A percentile compares a stretch with the other conserved stretches of the same genome.
Evolutionary conservation across 768 basidiomycete genomes (phyloP).

Genomic region (Leucosporidium creatinivorum): DNA sequence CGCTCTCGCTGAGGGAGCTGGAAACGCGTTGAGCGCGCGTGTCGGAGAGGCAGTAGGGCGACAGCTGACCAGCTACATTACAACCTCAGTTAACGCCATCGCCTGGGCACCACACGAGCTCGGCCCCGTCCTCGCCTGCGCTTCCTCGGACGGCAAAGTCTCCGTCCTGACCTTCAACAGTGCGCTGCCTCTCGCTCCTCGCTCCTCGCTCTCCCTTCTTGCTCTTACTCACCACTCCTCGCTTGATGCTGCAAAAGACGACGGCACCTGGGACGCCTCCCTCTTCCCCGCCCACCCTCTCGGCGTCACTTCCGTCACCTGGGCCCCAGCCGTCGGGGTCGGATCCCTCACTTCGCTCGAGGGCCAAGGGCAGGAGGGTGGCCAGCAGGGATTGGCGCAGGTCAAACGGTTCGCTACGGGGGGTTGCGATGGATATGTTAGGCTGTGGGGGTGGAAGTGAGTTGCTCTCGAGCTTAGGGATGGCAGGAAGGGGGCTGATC

Average conservation of each 20-base stretch:
- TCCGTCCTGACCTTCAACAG: constrained; percentile 96
- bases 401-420: constrained; percentile 91
- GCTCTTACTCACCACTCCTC: not conserved
- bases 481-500: not conserved
- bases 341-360: constrained; percentile 69
- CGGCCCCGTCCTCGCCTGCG: constrained; percentile 92
- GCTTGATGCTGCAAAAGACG: constrained; percentile 52
- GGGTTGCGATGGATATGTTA: constrained; percentile 91
- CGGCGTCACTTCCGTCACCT: constrained; percentile 93
- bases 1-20: not conserved
- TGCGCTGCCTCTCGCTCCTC: constrained; percentile 49
- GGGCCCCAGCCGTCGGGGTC: constrained; percentile 86
- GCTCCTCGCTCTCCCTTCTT: too few species aligned
- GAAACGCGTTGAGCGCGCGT: too few species aligned
- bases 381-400: constrained; percentile 44
- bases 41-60: not conserved
- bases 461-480: constrained; percentile 1
- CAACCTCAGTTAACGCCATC: constrained; percentile 77
- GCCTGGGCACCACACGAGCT: constrained; percentile 99
- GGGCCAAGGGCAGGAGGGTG: constrained; percentile 21
- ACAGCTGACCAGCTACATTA: not conserved
- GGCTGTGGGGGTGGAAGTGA: constrained; percentile 72
- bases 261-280: constrained; percentile 91
- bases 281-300: constrained; percentile 94
- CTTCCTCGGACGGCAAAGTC: constrained; percentile 92